Percentiles rank a stretch among this genome's conserved stretches.
Evolutionary conservation across 306 rosid species (phyloP).

Genomic region (Mimosa bimucronata): DNA sequence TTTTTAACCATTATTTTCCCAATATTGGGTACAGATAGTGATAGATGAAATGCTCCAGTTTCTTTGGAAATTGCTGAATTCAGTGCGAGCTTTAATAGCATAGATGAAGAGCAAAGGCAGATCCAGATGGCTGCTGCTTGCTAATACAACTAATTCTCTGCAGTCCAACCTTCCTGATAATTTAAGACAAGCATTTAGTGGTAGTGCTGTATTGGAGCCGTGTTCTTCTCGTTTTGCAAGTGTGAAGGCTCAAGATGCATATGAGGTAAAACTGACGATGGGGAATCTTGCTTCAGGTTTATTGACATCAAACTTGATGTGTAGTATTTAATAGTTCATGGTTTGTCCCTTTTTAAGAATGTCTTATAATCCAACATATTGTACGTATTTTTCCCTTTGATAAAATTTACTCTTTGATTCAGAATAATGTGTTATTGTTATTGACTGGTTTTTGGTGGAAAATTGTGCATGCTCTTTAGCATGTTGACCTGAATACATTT

Average conservation of each 20-base stretch:
- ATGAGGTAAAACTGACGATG: conserved; percentile 80
- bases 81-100: conserved; percentile 86
- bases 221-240: conserved; percentile 84
- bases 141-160: conserved; percentile 85
- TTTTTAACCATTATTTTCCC: conserved; percentile 14
- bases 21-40: conserved; percentile 74
- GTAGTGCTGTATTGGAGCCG: conserved; percentile 71
- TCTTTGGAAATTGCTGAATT: conserved; percentile 81
- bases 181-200: conserved; percentile 42
- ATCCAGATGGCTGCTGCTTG: conserved; percentile 96
- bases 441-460: too few relatives aligned
- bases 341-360: too few relatives aligned
- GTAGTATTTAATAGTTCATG: too few relatives aligned
- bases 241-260: conserved; percentile 83
- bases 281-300: conserved; percentile 90
- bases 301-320: conserved; percentile 50
- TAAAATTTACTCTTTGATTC: too few relatives aligned
- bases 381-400: too few relatives aligned
- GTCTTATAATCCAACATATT: too few relatives aligned
- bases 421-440: too few relatives aligned
- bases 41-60: conserved; percentile 91
- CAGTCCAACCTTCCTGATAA: conserved; percentile 90
- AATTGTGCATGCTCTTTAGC: too few relatives aligned
- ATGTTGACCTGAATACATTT: too few relatives aligned
- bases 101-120: conserved; percentile 98